Conservation (phyloP, 768 basidiomycete genomes). For the Lactifluus rugatus region DNA sequence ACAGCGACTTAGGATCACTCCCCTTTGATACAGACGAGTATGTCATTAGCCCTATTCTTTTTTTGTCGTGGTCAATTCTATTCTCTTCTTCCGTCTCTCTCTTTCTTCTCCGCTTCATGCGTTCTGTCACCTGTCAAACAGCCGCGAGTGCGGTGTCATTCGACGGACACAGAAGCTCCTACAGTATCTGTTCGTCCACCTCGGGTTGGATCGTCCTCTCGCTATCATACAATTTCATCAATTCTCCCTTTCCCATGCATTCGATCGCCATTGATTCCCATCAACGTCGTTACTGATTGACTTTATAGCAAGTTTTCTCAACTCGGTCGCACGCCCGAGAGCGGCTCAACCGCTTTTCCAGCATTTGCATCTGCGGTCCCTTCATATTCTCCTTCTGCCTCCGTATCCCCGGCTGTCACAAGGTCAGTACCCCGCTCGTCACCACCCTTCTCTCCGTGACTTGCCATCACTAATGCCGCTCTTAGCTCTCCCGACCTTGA, state of each 20-base stretch:
- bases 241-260: conserved; percentile 12
- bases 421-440: conserved; percentile 5
- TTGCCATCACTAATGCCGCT: conserved; percentile 4
- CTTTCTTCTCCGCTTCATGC: not conserved
- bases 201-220: conserved; percentile 14
- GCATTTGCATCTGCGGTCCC: conserved; percentile 8
- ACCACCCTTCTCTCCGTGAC: not conserved
- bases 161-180: conserved; percentile 8
- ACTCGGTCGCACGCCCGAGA: conserved; percentile 4
- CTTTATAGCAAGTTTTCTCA: conserved; percentile 20
- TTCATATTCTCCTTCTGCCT: conserved; percentile 13
- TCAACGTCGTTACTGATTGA: conserved; percentile 16
- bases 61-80: not conserved
- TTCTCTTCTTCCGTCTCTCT: not conserved
- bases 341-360: conserved; percentile 12
- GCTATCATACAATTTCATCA: conserved; percentile 7
- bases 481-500: conserved; percentile 38
- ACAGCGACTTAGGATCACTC: conserved; percentile 12
- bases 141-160: conserved; percentile 15
- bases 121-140: conserved; percentile 17
- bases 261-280: conserved; percentile 16
- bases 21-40: conserved; percentile 11
- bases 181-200: not conserved
- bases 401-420: conserved; percentile 20
- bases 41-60: not conserved